Evolutionary conservation across 208 protist genomes (phyloP), one percentile per base, ranked within the genome.

Genomic region (Strigomonas oncopelti): DNA sequence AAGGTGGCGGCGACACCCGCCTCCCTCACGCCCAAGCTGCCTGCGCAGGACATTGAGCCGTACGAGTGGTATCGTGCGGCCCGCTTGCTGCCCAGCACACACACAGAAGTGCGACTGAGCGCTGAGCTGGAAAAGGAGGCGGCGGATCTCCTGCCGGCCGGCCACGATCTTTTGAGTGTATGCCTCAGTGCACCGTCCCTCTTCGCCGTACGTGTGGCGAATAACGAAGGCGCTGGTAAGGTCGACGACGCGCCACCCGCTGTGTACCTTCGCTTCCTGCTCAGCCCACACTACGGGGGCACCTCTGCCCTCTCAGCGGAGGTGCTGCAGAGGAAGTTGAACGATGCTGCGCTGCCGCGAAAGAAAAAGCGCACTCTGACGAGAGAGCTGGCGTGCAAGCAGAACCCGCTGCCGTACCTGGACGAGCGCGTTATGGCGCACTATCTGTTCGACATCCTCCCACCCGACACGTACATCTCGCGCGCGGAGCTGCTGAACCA

Each of bases 51-150:
- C 42, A 82, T 96, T 5, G 67, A 86, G 60, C 68, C 74, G 22
- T 94, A 92, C 67, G 88, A 93, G 77, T 88, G 81, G 69, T 90
- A 83, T 69, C 86, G 91, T 22, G 81, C 89, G 4, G 91, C 91
- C 58, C 78, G 86, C 0, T 67, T 96, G 57, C 71, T 93, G 42
- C 82, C 80, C 5, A 64, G 62, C n/a, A 69, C 68, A 5, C 42
- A 69, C 16, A 22, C 55, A 5, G 72, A 73, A 62, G 66, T 90
- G 25, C 63, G 71, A 0, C 67, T 95, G 34, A 72, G 70, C 22
- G 25, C 34, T 18, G 72, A 71, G n/a, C 72, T 90, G 48, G 57
- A 70, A 34, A 51, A 67, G 16, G 74, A 64, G n/a, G 84, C 88
- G 18, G 25, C 31, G 3, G 27, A 56, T 4, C 60, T 94, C 0